Evolutionary conservation across 2,329 filamentous ascomycete species (phyloP).

Genomic region (Exophiala alcalophila): DNA sequence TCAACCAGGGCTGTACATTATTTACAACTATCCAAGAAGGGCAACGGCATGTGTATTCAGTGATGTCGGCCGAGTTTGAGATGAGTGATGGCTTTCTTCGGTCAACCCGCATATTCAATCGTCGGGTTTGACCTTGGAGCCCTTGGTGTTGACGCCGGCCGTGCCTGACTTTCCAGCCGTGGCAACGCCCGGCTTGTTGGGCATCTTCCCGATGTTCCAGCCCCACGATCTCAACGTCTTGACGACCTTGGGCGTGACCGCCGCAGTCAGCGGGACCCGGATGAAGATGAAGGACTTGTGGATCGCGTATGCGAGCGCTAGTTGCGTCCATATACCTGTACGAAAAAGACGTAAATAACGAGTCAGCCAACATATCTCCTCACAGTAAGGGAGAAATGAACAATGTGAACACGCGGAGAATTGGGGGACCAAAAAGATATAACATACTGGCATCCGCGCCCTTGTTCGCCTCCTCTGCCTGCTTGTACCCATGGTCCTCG

Average conservation of each 20-base stretch:
- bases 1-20: slow-evolving; percentile 18
- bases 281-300: slow-evolving; percentile 98
- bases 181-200: slow-evolving; percentile 22
- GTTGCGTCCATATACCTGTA: slow-evolving; percentile 71
- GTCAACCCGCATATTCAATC: slow-evolving; percentile 20
- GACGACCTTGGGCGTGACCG: slow-evolving; percentile 90
- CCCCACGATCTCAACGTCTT: slow-evolving; percentile 83
- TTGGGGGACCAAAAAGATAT: neutral
- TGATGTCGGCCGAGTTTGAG: slow-evolving; percentile 2
- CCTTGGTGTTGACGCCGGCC: slow-evolving; percentile 29
- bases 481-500: slow-evolving; percentile 53
- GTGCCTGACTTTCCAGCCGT: slow-evolving; percentile 22
- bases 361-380: neutral
- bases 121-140: slow-evolving; percentile 30
- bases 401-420: neutral
- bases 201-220: slow-evolving; percentile 84
- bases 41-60: neutral
- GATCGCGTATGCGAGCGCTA: slow-evolving; percentile 91
- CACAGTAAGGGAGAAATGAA: neutral
- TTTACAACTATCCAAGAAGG: neutral
- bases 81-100: slow-evolving; percentile 3
- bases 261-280: slow-evolving; percentile 86
- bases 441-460: slow-evolving; percentile 71
- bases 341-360: neutral
- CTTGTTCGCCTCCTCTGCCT: slow-evolving; percentile 60